Base-by-base conservation (phyloP, 805 yeast species). In the Kodamaea sagamina region DNA sequence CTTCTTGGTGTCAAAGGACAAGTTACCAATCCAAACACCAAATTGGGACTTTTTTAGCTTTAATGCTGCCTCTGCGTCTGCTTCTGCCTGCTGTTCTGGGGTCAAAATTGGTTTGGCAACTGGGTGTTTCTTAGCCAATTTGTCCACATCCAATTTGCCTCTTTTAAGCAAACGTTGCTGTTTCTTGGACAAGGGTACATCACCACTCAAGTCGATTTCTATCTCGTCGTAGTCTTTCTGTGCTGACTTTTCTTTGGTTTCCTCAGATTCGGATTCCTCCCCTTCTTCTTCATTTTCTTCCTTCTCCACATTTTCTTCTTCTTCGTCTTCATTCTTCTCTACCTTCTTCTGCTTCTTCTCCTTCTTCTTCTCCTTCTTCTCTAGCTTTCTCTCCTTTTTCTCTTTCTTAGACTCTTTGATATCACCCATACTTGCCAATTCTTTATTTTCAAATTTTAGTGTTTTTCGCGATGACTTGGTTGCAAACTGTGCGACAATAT, bases 1-100 rank as follows among this genome's bases (percentile, higher is more conserved):
- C 53, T 77, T 81, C 0, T 82, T 74, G 4, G 97, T 88, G 41
- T 87, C 93, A 56, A 84, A 93, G 0, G 96, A 75, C 49, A 93
- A 66, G 61, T 93, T 93, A 32, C 99, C 99, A 36, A 93, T 78
- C 99, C 99, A 93, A 26, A 89, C 93, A 35, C 95, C 95, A 54
- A 67, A 78, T 42, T 75, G 78, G 4, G 83, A 75, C 57, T 72
- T 72, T 40, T 68, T 69, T 2, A 62, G 45, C 39, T 52, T 49
- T 13, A 55, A 50, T 32, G 61, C 66, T 17, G 59, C 61, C n/a
- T 55, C 59, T 13, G 55, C 67, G 18, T 55, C 58, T 17, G 49
- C 56, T 22, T 51, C 49, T 21, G 58, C 65, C 35, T 60, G 59
- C 25, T 59, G 64, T 41, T 63, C 65, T 19, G 57, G 55, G 2